A percentile compares a stretch with the other conserved stretches of the same genome.
These are phyloP conservation scores for Eremothecium cymbalariae DNA, from an alignment of 1,139 yeast species.

Conservation along the genomic window DNA sequence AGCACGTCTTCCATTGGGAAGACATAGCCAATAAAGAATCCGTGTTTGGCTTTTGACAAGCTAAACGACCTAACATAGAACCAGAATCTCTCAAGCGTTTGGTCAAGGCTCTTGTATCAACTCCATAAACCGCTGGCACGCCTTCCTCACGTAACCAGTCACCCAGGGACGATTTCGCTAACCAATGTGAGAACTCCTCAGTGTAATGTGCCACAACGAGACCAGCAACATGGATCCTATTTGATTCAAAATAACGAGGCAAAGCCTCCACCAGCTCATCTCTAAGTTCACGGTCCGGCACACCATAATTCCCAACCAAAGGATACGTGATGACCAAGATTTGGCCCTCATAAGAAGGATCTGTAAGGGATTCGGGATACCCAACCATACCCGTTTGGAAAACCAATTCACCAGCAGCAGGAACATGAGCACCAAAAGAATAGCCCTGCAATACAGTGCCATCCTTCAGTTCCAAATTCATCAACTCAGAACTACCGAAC, in stretches of 20 bases:
- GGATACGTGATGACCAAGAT: constrained; percentile 95
- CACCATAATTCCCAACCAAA: constrained; percentile 97
- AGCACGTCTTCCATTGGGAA: constrained; percentile 51
- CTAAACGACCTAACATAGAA: constrained; percentile 81
- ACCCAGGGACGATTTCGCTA: constrained; percentile 88
- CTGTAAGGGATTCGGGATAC: constrained; percentile 96
- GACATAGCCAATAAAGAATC: constrained; percentile 37
- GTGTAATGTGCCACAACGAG: constrained; percentile 95
- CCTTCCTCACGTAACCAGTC: constrained; percentile 88
- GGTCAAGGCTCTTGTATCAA: constrained; percentile 92
- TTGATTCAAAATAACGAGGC: constrained; percentile 91
- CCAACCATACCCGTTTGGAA: constrained; percentile 99
- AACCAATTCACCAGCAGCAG: constrained; percentile 93
- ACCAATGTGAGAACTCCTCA: constrained; percentile 87
- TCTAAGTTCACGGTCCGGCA: constrained; percentile 73
- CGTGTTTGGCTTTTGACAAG: constrained; percentile 47
- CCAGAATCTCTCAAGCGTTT: constrained; percentile 89
- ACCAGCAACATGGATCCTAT: constrained; percentile 91
- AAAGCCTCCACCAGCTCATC: constrained; percentile 70
- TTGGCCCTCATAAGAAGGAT: constrained; percentile 98
- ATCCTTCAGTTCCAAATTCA: constrained; percentile 87
- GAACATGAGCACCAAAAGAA: constrained; percentile 89
- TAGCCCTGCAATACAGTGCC: constrained; percentile 90
- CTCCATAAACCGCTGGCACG: constrained; percentile 94
- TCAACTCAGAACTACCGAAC: constrained; percentile 68